Evolutionary conservation across 2,329 filamentous ascomycete species (phyloP).

Genomic region (Cercospora zeina): DNA sequence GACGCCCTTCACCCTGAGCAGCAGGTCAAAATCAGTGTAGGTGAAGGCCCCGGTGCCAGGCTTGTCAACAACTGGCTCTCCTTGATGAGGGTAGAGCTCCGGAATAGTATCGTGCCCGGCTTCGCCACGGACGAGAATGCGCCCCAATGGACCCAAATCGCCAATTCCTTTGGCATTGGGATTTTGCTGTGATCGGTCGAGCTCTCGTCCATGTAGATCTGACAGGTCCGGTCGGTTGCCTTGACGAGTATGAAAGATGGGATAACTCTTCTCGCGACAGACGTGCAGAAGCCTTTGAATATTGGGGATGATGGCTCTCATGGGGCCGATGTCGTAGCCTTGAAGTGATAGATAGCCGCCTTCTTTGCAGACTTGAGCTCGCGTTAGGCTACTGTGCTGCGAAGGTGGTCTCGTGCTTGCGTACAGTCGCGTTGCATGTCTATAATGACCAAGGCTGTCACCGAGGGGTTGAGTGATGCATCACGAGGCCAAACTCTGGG

Average conservation of each 20-base stretch:
- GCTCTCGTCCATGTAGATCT: conserved; percentile 58
- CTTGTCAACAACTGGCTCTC: conserved; percentile 57
- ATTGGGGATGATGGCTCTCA: conserved; percentile 49
- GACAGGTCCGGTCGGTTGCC: conserved; percentile 58
- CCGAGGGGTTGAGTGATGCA: conserved; percentile 29
- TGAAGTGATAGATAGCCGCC: conserved; percentile 54
- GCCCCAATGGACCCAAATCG: conserved; percentile 56
- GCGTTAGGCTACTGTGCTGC: neutral
- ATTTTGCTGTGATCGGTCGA: conserved; percentile 56
- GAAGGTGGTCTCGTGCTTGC: conserved; percentile 8
- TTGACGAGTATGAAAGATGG: conserved; percentile 55
- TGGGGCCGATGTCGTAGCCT: conserved; percentile 47
- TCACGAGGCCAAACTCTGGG: conserved; percentile 31
- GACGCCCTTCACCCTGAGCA: conserved; percentile 54
- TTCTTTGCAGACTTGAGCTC: conserved; percentile 44
- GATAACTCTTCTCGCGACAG: conserved; percentile 46
- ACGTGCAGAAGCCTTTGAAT: conserved; percentile 45
- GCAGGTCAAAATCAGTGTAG: conserved; percentile 56
- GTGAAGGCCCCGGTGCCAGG: conserved; percentile 56
- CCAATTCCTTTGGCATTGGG: conserved; percentile 45
- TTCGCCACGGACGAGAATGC: conserved; percentile 60
- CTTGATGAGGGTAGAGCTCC: conserved; percentile 52
- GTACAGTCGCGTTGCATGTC: conserved; percentile 58
- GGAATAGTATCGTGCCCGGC: conserved; percentile 58
- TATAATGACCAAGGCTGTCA: conserved; percentile 52